These are phyloP conservation scores for Fusarium graminum DNA, from an alignment of 2,329 filamentous ascomycete genomes.

Conservation along the genomic window DNA sequence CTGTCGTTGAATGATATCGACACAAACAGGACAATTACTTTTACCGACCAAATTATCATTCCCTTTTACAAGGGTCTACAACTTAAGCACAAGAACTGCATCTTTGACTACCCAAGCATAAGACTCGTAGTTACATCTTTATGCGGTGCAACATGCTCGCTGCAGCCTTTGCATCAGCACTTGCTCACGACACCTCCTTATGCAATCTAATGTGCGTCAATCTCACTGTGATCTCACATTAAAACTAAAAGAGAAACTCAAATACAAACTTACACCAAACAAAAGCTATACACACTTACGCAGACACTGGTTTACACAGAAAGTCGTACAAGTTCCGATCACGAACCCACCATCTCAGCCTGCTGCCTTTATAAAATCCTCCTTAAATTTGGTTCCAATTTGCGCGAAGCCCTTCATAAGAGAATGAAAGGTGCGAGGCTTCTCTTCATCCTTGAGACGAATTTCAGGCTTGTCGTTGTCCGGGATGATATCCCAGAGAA, in stretches of 20 bases:
- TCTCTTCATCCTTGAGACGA: neutral
- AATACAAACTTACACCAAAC: neutral
- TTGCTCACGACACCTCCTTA: constrained; percentile 14
- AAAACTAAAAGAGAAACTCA: too few relatives aligned
- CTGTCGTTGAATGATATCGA: neutral
- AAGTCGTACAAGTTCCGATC: neutral
- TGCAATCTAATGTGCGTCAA: neutral
- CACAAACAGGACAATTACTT: neutral
- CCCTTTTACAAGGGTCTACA: neutral
- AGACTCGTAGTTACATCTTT: constrained; percentile 7
- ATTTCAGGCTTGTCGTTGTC: neutral
- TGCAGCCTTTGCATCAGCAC: constrained; percentile 14
- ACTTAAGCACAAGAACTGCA: neutral
- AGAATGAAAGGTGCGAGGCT: neutral
- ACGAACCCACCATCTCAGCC: neutral
- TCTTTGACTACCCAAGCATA: neutral
- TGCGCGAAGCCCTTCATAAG: neutral
- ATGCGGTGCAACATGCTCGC: constrained; percentile 16
- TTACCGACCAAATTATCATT: neutral
- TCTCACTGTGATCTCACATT: neutral
- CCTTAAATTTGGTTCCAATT: neutral
- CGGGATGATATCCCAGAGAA: constrained; percentile 17
- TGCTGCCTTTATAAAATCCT: neutral
- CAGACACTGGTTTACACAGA: neutral
- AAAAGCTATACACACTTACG: neutral